phyloP scores from a whole-genome alignment of 2,329 filamentous ascomycete species.

The Furcasterigmium sp. region DNA sequence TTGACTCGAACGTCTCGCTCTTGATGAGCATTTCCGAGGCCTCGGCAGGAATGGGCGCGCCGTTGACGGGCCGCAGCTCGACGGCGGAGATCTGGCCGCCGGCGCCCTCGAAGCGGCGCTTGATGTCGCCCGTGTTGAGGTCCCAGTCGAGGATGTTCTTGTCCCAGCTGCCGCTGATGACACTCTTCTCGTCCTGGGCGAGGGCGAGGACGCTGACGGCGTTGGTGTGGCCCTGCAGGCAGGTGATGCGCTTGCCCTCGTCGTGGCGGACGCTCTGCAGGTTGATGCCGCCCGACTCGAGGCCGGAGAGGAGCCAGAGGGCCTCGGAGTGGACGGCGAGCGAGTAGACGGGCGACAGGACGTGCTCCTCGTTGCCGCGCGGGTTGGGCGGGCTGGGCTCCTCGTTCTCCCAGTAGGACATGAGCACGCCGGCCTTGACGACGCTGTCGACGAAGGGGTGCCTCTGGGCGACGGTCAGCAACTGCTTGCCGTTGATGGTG shows the following conservation, averaged over 20 bases:
- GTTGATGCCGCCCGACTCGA: slow-evolving; percentile 90
- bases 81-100: slow-evolving; percentile 84
- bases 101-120: slow-evolving; percentile 69
- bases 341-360: slow-evolving; percentile 88
- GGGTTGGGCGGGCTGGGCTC: slow-evolving; percentile 49
- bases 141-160: slow-evolving; percentile 95
- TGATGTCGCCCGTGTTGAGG: slow-evolving; percentile 74
- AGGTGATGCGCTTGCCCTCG: slow-evolving; percentile 83
- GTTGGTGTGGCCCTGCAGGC: slow-evolving; percentile 77
- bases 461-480: slow-evolving; percentile 88
- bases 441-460: slow-evolving; percentile 98
- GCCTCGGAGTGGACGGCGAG: slow-evolving; percentile 86
- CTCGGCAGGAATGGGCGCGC: slow-evolving; percentile 69
- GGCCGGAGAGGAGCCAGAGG: slow-evolving; percentile 84
- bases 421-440: slow-evolving; percentile 85
- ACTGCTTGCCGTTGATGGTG: slow-evolving; percentile 90
- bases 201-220: slow-evolving; percentile 85
- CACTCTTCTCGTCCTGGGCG: slow-evolving; percentile 76
- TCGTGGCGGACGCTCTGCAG: slow-evolving; percentile 90
- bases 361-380: slow-evolving; percentile 50
- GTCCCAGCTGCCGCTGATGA: slow-evolving; percentile 94
- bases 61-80: slow-evolving; percentile 75
- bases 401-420: slow-evolving; percentile 99
- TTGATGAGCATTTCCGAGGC: slow-evolving; percentile 50
- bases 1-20: slow-evolving; percentile 71